Base-by-base conservation (phyloP, 129 eudicot genomes). In the Pseudognaphalium luteoalbum region DNA sequence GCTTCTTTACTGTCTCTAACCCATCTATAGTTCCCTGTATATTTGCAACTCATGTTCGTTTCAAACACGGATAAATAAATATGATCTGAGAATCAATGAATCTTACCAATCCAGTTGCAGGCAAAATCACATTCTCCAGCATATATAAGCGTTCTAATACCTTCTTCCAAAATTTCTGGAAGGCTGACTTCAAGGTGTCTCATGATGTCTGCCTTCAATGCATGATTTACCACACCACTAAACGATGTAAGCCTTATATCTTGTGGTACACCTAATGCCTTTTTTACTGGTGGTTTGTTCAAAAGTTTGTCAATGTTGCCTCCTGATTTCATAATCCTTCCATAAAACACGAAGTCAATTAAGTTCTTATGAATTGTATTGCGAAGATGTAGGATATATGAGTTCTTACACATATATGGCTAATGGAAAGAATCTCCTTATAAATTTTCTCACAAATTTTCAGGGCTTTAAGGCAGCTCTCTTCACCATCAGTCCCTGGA, bases 21-120 rank as follows among this genome's bases (percentile, higher is more conserved):
- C 96, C 97, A 92, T 68, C 89, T 82, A 37, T 79, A 80, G 72
- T 89, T 92, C 47, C 97, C 91, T 92, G 79, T 74, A 65, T 71
- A 44, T 56, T 58, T 57, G 66, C 41, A 57, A 37, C 17, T 35
- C n/a, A 3, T 64, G 59, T 47, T 51, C 67, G 28, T 28, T 52
- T 66, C 35, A 75, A 30, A 33, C 5, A 64, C 56, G 14, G n/a
- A 44, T 19, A 74, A 34, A 70, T 4, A 41, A 22, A 42, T 28
- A n/a, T 37, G 25, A 14, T 28, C 34, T 19, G 7, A 56, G 21
- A 8, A 34, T 67, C 62, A 52, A 34, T 71, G 74, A 67, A 52
- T 66, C 37, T 76, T 86, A 91, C 92, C 94, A 0, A 91, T 87
- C 94, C 90, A 91, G 74, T 91, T 91, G 88, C 94, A 91, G 5